Evolutionary conservation across 129 eudicot species (phyloP).

Genomic region (Flaveria ramosissima): DNA sequence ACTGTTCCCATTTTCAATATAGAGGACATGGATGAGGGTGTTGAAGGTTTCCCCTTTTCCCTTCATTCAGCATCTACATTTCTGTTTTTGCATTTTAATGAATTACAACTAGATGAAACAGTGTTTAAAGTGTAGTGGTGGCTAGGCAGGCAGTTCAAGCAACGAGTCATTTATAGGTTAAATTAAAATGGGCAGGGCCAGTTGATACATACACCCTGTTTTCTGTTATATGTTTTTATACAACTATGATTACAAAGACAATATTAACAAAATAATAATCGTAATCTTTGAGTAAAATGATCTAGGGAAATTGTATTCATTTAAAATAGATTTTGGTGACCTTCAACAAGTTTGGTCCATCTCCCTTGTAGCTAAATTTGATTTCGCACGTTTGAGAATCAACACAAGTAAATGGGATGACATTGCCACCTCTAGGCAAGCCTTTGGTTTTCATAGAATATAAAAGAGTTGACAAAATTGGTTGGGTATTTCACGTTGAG

Average conservation of each 20-base stretch:
- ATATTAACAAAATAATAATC: not conserved
- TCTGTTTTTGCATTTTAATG: not conserved
- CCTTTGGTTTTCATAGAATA: not conserved
- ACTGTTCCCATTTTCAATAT: constrained; percentile 43
- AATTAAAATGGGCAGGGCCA: not conserved
- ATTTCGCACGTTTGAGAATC: not conserved
- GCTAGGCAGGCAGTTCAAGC: not conserved
- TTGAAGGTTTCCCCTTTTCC: constrained; percentile 39
- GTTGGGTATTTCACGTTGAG: not conserved
- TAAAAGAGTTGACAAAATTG: not conserved
- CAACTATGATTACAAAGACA: not conserved
- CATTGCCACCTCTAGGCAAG: not conserved
- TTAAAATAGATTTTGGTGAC: not conserved
- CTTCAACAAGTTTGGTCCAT: not conserved
- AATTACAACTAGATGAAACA: not conserved
- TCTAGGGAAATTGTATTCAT: not conserved
- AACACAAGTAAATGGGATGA: not conserved
- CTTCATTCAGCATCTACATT: not conserved
- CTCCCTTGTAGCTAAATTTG: not conserved
- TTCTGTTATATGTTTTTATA: not conserved
- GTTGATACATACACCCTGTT: not conserved
- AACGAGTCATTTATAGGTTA: not conserved
- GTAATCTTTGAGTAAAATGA: not conserved
- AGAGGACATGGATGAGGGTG: constrained; percentile 49
- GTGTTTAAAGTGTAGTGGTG: not conserved